Evolutionary conservation across 306 rosid genomes (phyloP).

Genomic region (Vigna angularis): DNA sequence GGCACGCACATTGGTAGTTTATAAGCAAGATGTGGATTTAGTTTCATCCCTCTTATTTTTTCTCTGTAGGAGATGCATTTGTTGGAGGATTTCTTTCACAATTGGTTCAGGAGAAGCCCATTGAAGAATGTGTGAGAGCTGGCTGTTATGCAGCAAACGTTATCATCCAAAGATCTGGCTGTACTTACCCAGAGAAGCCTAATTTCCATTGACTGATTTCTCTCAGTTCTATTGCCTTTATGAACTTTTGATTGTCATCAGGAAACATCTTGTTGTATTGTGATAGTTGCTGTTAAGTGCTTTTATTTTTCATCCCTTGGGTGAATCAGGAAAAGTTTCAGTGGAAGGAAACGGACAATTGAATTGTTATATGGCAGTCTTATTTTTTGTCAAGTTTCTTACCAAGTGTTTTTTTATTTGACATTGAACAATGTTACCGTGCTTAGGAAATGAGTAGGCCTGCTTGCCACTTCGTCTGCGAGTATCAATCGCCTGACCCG

Average conservation of each 20-base stretch:
- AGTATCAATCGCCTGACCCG: too few species aligned
- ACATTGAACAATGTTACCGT: too few species aligned
- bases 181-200: slow-evolving; percentile 90
- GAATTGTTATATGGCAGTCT: not conserved
- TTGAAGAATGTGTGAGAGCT: slow-evolving; percentile 76
- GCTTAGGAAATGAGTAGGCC: too few species aligned
- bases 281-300: slow-evolving; percentile 8
- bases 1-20: not conserved
- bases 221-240: not conserved
- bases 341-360: slow-evolving; percentile 1
- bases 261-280: slow-evolving; percentile 22
- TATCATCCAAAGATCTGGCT: slow-evolving; percentile 86
- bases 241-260: slow-evolving; percentile 23
- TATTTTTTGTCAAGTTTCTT: slow-evolving; percentile 10
- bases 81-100: slow-evolving; percentile 91
- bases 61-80: slow-evolving; percentile 79
- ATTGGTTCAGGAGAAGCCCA: slow-evolving; percentile 73
- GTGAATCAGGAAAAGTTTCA: too few species aligned
- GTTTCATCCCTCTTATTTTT: not conserved
- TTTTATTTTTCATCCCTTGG: slow-evolving; percentile 6
- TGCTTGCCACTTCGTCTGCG: too few species aligned
- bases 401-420: too few species aligned
- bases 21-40: not conserved
- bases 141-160: slow-evolving; percentile 84
- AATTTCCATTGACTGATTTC: slow-evolving; percentile 52